phyloP scores from a whole-genome alignment of 805 yeast genomes.

The Maudiozyma bulderi region DNA sequence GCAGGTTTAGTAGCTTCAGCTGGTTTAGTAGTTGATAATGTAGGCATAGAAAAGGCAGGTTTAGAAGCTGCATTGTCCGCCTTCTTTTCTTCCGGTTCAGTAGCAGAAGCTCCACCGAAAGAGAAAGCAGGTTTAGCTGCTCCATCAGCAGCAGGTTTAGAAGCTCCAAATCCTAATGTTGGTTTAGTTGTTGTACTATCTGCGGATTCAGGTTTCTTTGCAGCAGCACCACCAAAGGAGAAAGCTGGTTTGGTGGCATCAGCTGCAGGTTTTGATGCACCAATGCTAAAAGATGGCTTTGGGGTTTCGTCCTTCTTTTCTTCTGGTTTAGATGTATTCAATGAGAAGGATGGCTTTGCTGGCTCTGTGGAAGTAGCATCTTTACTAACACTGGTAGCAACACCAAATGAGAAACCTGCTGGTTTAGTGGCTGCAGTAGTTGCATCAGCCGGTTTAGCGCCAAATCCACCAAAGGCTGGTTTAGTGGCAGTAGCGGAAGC shows the following conservation, averaged over 20 bases:
- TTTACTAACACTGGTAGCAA: neutral
- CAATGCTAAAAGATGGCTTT: conserved; percentile 14
- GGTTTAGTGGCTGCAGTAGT: neutral
- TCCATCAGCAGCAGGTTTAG: no score
- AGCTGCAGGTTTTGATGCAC: conserved; percentile 3
- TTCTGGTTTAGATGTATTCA: conserved; percentile 6
- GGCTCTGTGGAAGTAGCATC: conserved; percentile 1
- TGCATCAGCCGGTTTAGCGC: neutral
- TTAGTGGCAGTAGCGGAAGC: neutral
- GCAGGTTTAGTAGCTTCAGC: no score
- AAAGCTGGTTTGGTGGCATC: conserved; percentile 8
- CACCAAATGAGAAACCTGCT: neutral
- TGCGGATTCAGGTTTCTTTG: neutral
- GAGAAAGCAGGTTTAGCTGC: neutral
- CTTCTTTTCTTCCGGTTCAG: neutral
- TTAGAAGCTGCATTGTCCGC: no score
- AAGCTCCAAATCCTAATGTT: conserved; percentile 8
- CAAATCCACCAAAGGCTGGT: neutral
- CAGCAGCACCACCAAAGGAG: conserved; percentile 1
- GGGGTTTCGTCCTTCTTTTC: neutral
- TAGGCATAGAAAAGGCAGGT: no score
- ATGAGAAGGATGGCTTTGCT: conserved; percentile 12
- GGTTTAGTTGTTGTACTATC: no score
- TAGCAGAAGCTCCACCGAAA: neutral
- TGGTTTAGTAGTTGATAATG: no score